A percentile compares a stretch with the other conserved stretches of the same genome.
Conservation (phyloP, 2,329 filamentous ascomycete species). For the Aschersonia sp. region DNA sequence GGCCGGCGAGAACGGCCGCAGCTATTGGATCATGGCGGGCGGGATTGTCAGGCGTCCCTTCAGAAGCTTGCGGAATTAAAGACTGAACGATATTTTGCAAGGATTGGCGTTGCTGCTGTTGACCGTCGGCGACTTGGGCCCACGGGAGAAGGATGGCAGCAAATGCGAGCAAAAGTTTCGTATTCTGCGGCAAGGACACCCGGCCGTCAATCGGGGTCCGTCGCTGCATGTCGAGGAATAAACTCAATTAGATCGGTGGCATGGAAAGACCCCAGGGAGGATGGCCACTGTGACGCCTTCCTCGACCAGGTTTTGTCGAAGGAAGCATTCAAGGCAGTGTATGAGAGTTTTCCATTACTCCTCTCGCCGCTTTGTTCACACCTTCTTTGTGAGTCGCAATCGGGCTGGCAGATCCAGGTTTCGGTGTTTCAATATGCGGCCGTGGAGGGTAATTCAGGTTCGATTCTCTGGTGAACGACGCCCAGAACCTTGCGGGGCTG, state of each 20-base stretch:
- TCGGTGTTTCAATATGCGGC: too few relatives aligned
- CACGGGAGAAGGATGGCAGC: constrained; percentile 43
- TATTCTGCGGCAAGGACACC: constrained; percentile 27
- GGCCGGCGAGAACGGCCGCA: constrained; percentile 8
- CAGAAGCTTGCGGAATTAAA: background rate
- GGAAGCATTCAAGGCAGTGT: constrained; percentile 2
- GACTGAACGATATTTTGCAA: constrained; percentile 1
- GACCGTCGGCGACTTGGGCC: constrained; percentile 45
- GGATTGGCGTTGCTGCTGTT: constrained; percentile 24
- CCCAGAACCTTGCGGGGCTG: too few relatives aligned
- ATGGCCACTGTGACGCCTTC: constrained; percentile 1
- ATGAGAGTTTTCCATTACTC: background rate
- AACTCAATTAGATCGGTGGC: constrained; percentile 1
- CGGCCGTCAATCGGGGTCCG: constrained; percentile 45
- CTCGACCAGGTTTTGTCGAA: background rate
- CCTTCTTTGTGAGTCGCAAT: too few relatives aligned
- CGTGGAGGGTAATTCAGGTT: too few relatives aligned
- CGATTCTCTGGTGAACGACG: too few relatives aligned
- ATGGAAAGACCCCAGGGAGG: background rate
- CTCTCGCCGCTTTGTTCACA: background rate
- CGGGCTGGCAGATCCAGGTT: too few relatives aligned
- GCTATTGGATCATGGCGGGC: background rate
- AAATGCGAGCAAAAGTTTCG: constrained; percentile 37
- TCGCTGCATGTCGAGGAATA: constrained; percentile 37
- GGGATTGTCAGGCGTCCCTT: background rate